Evolutionary conservation across 2,329 filamentous ascomycete species (phyloP).

Genomic region (Madurella mycetomatis): DNA sequence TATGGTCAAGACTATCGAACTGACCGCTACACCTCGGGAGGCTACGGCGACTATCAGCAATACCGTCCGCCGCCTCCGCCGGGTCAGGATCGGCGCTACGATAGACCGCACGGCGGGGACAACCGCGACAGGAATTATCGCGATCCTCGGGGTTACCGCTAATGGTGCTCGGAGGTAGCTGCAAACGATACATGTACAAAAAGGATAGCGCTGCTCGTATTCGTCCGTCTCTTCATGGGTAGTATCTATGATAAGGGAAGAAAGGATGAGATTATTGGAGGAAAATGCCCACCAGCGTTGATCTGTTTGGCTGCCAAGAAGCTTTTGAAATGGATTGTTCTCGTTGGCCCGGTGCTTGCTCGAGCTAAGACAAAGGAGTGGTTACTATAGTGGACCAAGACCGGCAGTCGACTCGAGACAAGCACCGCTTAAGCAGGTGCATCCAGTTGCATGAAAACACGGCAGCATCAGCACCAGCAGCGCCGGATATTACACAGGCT

Average conservation of each 20-base stretch:
- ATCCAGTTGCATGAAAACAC: slow-evolving; percentile 4
- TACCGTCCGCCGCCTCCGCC: slow-evolving; percentile 17
- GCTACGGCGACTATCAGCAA: neutral
- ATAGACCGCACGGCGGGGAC: slow-evolving; percentile 12
- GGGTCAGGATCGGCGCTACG: slow-evolving; percentile 21
- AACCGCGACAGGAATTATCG: slow-evolving; percentile 14
- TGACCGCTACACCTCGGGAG: slow-evolving; percentile 10
- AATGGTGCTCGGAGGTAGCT: neutral
- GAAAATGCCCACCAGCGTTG: neutral
- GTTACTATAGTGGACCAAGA: no score
- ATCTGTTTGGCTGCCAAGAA: no score
- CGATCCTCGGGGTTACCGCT: slow-evolving; percentile 19
- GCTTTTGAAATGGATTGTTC: neutral
- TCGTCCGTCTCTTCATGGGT: no score
- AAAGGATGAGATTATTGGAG: no score
- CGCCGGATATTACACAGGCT: no score
- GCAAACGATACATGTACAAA: neutral
- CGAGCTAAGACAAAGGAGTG: no score
- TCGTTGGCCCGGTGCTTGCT: neutral
- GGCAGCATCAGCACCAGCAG: neutral
- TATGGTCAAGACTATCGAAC: slow-evolving; percentile 12
- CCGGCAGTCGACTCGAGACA: neutral
- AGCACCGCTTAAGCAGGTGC: neutral
- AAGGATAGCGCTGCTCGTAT: no score
- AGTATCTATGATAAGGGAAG: no score